A percentile compares a stretch with the other conserved stretches of the same genome.
phyloP scores from a whole-genome alignment of 164 flowering plant genomes.

The Nymphaea colorata region DNA sequence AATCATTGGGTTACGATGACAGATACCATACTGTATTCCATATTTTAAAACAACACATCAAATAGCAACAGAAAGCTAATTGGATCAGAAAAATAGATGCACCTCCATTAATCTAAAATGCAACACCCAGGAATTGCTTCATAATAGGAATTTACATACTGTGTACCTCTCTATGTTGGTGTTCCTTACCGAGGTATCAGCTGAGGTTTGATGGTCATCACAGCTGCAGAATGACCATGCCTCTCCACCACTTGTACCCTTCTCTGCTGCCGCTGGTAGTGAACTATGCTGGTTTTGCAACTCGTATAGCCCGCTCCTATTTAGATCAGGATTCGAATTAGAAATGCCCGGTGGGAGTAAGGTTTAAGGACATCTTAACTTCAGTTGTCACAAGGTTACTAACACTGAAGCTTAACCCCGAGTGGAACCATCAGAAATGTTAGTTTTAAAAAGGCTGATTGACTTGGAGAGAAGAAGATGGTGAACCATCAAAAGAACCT shows the following conservation, averaged over 20 bases:
- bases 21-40: no score
- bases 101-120: background rate
- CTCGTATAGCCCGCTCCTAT: slow-evolving; percentile 31
- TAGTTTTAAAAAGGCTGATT: no score
- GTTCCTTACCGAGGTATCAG: slow-evolving; percentile 30
- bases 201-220: slow-evolving; percentile 49
- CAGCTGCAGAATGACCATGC: slow-evolving; percentile 59
- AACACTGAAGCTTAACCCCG: no score
- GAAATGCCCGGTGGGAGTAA: background rate
- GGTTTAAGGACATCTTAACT: no score
- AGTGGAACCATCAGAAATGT: no score
- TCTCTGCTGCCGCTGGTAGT: slow-evolving; percentile 16
- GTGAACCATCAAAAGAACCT: no score
- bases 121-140: background rate
- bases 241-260: slow-evolving; percentile 56
- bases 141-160: no score
- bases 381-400: no score
- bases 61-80: background rate
- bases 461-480: no score
- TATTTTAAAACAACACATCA: no score
- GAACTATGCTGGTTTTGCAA: slow-evolving; percentile 45
- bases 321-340: background rate
- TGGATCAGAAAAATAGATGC: background rate
- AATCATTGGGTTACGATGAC: background rate
- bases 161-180: background rate